Conservation (phyloP, 441 rosid species). For the Aleurites moluccanus region DNA sequence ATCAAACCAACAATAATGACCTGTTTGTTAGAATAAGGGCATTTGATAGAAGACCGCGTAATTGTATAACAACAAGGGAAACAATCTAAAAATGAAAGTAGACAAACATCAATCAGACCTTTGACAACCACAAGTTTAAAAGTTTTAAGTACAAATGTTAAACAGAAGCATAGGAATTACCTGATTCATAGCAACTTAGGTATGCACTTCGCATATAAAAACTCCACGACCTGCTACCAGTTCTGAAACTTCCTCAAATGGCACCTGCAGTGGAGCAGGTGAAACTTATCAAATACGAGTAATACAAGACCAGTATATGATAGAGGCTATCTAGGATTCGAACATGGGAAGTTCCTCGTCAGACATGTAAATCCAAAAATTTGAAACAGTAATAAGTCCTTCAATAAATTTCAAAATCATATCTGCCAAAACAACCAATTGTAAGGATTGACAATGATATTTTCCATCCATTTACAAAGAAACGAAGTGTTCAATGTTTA, state of each 20-base stretch:
- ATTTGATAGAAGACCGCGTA: slow-evolving; percentile 75
- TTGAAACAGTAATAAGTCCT: background rate
- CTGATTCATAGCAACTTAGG: slow-evolving; percentile 57
- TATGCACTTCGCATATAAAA: slow-evolving; percentile 65
- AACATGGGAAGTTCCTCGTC: background rate
- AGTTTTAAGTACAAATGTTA: background rate
- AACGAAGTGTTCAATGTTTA: background rate
- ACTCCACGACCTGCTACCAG: slow-evolving; percentile 85
- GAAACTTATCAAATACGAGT: background rate
- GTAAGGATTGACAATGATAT: background rate
- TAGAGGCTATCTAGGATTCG: slow-evolving; percentile 5
- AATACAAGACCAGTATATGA: slow-evolving; percentile 14
- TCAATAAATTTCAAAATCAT: background rate
- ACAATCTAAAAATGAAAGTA: slow-evolving; percentile 21
- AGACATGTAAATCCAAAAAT: background rate
- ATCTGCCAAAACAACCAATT: background rate
- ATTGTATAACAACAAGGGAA: slow-evolving; percentile 73
- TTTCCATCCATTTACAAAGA: background rate
- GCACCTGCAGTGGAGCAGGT: slow-evolving; percentile 58
- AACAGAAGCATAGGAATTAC: background rate
- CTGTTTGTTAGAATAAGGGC: slow-evolving; percentile 85
- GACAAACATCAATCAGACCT: slow-evolving; percentile 1
- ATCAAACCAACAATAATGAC: slow-evolving; percentile 32
- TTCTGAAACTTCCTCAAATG: slow-evolving; percentile 97
- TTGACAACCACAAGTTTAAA: background rate